phyloP scores from a whole-genome alignment of 2,329 filamentous ascomycete species.

The Leptoxyphium fumago region DNA sequence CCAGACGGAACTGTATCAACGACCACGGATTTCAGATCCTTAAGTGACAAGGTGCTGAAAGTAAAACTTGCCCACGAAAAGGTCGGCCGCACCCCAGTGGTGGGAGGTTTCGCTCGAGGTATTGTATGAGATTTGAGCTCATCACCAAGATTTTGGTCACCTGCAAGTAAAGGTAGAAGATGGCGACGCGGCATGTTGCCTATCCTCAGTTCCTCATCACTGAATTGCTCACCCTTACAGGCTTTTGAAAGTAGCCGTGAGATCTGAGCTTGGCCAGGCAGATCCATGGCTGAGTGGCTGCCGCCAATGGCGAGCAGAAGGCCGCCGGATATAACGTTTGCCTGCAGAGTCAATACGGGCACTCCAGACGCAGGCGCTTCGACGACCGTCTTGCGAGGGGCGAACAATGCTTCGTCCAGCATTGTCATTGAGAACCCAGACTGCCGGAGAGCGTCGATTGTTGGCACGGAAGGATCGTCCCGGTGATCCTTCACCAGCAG shows the following conservation, averaged over 20 bases:
- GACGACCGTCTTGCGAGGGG: slow-evolving; percentile 1
- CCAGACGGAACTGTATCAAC: slow-evolving; percentile 10
- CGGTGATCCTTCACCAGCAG: slow-evolving; percentile 31
- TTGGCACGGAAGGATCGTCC: slow-evolving; percentile 21
- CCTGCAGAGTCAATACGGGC: slow-evolving; percentile 5
- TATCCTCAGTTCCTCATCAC: slow-evolving; percentile 24
- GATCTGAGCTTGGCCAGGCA: slow-evolving; percentile 4
- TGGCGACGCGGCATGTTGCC: slow-evolving; percentile 29
- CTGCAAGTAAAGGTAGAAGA: slow-evolving; percentile 27
- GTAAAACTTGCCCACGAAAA: slow-evolving; percentile 33
- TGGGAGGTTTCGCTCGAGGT: not conserved
- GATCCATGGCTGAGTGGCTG: slow-evolving; percentile 6
- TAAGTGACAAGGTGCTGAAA: slow-evolving; percentile 26
- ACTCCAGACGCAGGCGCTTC: not conserved
- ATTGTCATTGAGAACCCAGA: slow-evolving; percentile 2
- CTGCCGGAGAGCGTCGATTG: slow-evolving; percentile 18
- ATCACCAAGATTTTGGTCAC: slow-evolving; percentile 19
- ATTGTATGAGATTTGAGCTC: slow-evolving; percentile 24
- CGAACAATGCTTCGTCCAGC: slow-evolving; percentile 3
- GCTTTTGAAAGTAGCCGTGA: slow-evolving; percentile 5
- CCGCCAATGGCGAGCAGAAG: slow-evolving; percentile 4
- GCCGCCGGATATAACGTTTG: slow-evolving; percentile 5
- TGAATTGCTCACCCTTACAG: slow-evolving; percentile 3
- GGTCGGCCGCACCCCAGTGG: slow-evolving; percentile 4
- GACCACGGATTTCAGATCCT: slow-evolving; percentile 27